Percentiles rank a stretch among this genome's conserved stretches.
Conservation (phyloP, 2,329 filamentous ascomycete genomes). For the Fusarium tanahbumbuense region DNA sequence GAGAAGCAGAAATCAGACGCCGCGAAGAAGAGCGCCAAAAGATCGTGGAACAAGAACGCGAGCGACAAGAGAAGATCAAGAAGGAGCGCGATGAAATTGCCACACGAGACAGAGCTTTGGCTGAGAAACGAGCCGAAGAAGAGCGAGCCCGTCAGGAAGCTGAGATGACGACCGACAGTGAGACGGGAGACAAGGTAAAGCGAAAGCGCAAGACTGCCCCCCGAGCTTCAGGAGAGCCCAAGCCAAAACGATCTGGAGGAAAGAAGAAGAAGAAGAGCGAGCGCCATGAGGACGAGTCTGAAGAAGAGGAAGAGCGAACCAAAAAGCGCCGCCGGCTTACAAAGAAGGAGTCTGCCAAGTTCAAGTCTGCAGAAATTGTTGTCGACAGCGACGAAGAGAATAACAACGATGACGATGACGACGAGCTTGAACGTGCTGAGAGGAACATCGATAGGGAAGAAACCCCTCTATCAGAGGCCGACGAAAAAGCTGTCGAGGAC, state of each 20-base stretch:
- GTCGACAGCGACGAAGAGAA: constrained; percentile 76
- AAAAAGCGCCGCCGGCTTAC: constrained; percentile 72
- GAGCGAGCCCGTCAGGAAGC: constrained; percentile 64
- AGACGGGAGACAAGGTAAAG: constrained; percentile 84
- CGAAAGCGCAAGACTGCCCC: constrained; percentile 73
- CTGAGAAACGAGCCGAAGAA: constrained; percentile 67
- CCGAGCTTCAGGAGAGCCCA: constrained; percentile 54
- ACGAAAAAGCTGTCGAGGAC: constrained; percentile 52
- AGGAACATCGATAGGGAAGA: constrained; percentile 54
- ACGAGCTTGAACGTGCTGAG: constrained; percentile 60
- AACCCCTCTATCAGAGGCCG: constrained; percentile 52
- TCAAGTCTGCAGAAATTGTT: constrained; percentile 86
- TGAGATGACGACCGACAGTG: constrained; percentile 83
- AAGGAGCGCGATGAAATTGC: constrained; percentile 86
- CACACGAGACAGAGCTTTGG: constrained; percentile 78
- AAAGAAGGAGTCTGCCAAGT: constrained; percentile 70
- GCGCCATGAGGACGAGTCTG: constrained; percentile 58
- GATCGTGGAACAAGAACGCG: constrained; percentile 75
- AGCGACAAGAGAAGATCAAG: constrained; percentile 83
- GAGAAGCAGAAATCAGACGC: constrained; percentile 81
- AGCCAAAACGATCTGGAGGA: constrained; percentile 61
- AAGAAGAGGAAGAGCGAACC: constrained; percentile 58
- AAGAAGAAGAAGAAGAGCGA: constrained; percentile 58
- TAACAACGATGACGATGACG: constrained; percentile 54
- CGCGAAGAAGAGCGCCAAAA: constrained; percentile 81